Percentiles rank a stretch among this genome's conserved stretches.
Evolutionary conservation across 1,139 yeast species (phyloP).

Genomic region (Candida sanyaensis): DNA sequence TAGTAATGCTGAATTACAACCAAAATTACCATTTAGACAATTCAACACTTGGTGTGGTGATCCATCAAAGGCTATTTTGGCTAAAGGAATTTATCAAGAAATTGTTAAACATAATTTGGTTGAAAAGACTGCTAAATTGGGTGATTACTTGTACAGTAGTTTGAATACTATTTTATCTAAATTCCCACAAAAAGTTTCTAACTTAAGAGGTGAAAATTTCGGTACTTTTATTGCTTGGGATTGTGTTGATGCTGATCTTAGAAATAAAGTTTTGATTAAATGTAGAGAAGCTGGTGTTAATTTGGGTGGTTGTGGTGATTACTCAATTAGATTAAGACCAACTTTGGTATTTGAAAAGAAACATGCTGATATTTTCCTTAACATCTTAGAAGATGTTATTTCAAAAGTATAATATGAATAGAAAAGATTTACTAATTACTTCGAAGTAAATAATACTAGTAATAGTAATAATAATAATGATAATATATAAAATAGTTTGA

Average conservation of each 20-base stretch:
- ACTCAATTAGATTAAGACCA: slow-evolving; percentile 69
- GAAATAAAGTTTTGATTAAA: slow-evolving; percentile 52
- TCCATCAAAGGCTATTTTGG: slow-evolving; percentile 66
- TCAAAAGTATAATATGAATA: slow-evolving; percentile 4
- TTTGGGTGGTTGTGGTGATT: slow-evolving; percentile 74
- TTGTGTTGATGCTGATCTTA: slow-evolving; percentile 42
- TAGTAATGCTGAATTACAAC: slow-evolving; percentile 61
- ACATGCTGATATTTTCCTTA: slow-evolving; percentile 64
- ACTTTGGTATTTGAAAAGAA: slow-evolving; percentile 64
- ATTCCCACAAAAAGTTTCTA: slow-evolving; percentile 46
- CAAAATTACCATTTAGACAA: slow-evolving; percentile 68
- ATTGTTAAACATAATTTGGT: slow-evolving; percentile 53
- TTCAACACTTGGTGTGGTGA: slow-evolving; percentile 89
- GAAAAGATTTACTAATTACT: not conserved
- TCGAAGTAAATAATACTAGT: too few relatives aligned
- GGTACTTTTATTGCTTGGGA: slow-evolving; percentile 83
- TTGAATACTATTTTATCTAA: slow-evolving; percentile 44
- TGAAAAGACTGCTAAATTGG: slow-evolving; percentile 53
- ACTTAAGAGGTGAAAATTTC: slow-evolving; percentile 66
- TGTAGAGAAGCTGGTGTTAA: slow-evolving; percentile 62
- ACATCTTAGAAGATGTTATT: slow-evolving; percentile 40
- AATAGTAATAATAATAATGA: too few relatives aligned
- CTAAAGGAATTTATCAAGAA: slow-evolving; percentile 65
- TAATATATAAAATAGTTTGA: too few relatives aligned
- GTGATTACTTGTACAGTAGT: slow-evolving; percentile 55